Conservation (phyloP, 1,284 basidiomycete species). For the Sporisorium scitamineum region DNA sequence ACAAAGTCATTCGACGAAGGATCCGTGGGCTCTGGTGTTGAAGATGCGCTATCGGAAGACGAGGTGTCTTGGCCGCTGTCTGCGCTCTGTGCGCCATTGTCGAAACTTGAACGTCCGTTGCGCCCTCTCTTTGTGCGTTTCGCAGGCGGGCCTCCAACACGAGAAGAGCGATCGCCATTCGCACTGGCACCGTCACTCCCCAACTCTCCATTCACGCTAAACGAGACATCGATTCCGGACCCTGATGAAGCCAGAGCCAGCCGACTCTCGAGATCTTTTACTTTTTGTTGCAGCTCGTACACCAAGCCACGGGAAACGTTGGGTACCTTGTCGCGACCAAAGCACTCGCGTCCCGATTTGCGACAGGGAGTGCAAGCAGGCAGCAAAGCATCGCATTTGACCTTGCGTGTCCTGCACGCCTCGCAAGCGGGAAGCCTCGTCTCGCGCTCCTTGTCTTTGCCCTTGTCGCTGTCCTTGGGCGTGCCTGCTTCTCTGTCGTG, state of each 20-base stretch:
- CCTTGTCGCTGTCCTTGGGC: slow-evolving; percentile 22
- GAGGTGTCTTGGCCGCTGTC: slow-evolving; percentile 19
- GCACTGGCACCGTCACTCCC: slow-evolving; percentile 10
- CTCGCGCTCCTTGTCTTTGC: slow-evolving; percentile 31
- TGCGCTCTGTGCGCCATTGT: slow-evolving; percentile 7
- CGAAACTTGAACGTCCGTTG: slow-evolving; percentile 6
- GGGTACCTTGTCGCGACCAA: slow-evolving; percentile 42
- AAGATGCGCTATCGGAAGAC: slow-evolving; percentile 18
- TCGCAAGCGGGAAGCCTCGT: slow-evolving; percentile 45
- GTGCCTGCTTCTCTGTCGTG: slow-evolving; percentile 10
- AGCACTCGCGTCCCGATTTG: slow-evolving; percentile 41
- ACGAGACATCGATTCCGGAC: not conserved
- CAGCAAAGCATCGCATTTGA: slow-evolving; percentile 50
- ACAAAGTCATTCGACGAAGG: slow-evolving; percentile 44
- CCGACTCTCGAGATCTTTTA: slow-evolving; percentile 40
- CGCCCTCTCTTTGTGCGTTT: slow-evolving; percentile 23
- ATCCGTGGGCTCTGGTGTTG: slow-evolving; percentile 16
- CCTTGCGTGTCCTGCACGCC: slow-evolving; percentile 38
- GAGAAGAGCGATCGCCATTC: slow-evolving; percentile 8
- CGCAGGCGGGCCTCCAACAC: not conserved
- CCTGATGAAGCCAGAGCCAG: slow-evolving; percentile 31
- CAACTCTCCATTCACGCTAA: not conserved
- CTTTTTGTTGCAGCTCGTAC: slow-evolving; percentile 48
- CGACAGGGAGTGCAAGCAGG: slow-evolving; percentile 49
- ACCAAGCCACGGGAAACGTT: slow-evolving; percentile 45